A percentile compares a stretch with the other conserved stretches of the same genome.
Evolutionary conservation across 495 filamentous ascomycete species (phyloP).

Genomic region (Aspergillus heteromorphus): DNA sequence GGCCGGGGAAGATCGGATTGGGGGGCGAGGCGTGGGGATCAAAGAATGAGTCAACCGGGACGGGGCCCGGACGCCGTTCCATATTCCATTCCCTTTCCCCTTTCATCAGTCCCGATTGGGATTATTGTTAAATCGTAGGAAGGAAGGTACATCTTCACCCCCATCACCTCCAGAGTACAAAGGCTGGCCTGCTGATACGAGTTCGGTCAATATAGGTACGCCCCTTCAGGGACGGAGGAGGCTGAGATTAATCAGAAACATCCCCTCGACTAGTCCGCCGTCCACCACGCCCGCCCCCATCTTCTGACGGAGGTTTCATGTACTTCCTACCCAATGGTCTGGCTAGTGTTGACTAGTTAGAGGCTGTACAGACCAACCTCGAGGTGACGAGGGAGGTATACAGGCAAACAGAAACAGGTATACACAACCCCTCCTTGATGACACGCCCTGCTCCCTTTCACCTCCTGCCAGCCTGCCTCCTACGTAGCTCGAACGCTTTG

Average conservation of each 20-base stretch:
- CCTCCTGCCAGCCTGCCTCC: neutral
- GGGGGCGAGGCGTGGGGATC: slow-evolving; percentile 12
- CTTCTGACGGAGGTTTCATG: slow-evolving; percentile 2
- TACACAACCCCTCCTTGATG: no score
- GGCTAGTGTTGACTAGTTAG: neutral
- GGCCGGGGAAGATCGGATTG: slow-evolving; percentile 24
- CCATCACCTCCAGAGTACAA: no score
- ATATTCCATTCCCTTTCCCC: no score
- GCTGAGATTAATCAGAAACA: neutral
- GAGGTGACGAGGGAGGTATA: no score
- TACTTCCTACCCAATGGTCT: neutral
- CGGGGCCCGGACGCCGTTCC: neutral
- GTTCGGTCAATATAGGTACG: no score
- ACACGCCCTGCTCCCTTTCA: neutral
- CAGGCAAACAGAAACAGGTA: no score
- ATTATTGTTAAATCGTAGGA: no score
- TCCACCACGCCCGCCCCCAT: neutral
- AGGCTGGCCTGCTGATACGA: no score
- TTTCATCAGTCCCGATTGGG: no score
- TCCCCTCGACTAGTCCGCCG: neutral
- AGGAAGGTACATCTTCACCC: no score
- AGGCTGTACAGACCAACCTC: no score
- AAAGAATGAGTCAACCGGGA: slow-evolving; percentile 7
- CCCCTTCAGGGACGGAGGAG: neutral
- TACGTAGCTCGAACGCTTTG: neutral